A percentile compares a stretch with the other conserved stretches of the same genome.
Conservation (phyloP, 129 eudicot genomes). For the Arctium minus region DNA sequence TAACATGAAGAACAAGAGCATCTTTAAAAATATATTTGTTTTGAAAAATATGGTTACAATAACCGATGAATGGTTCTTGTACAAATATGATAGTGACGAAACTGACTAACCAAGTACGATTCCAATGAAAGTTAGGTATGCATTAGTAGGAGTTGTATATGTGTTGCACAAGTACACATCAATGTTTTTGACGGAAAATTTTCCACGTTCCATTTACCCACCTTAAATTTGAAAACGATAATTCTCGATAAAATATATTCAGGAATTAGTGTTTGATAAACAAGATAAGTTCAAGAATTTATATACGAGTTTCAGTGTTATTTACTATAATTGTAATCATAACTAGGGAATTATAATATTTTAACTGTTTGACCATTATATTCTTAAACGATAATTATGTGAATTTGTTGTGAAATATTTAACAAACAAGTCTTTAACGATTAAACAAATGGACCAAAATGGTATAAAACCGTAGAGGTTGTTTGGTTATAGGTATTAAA, state of each 20-base stretch:
- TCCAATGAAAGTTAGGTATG: not conserved
- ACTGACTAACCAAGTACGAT: not conserved
- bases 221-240: constrained; percentile 7
- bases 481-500: too few relatives aligned
- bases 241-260: not conserved
- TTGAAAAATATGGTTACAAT: not conserved
- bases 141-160: not conserved
- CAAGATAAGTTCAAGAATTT: not conserved
- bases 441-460: not conserved
- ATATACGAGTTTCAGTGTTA: not conserved
- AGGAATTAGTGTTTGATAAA: not conserved
- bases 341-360: not conserved
- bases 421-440: not conserved
- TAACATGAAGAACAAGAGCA: not conserved
- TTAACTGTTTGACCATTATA: not conserved
- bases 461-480: not conserved
- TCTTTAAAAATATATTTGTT: not conserved
- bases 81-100: not conserved
- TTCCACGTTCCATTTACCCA: not conserved
- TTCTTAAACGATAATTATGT: not conserved
- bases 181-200: not conserved
- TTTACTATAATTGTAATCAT: not conserved
- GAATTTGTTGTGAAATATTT: not conserved
- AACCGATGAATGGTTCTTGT: not conserved
- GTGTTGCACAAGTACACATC: not conserved